Evolutionary conservation across 176 grass and related monocot genomes (phyloP).

Genomic region (Ananas comosus): DNA sequence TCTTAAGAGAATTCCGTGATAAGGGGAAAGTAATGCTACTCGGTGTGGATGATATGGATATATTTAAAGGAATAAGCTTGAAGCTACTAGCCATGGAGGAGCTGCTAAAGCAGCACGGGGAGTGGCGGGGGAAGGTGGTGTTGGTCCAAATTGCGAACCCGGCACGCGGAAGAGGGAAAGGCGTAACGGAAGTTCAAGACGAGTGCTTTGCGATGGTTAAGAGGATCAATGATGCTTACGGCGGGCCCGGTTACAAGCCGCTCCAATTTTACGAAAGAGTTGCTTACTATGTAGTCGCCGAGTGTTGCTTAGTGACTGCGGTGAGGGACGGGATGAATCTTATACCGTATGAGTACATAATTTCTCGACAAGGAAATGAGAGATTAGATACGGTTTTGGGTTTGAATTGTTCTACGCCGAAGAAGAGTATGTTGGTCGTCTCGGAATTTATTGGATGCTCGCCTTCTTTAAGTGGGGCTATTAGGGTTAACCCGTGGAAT

Average conservation of each 20-base stretch:
- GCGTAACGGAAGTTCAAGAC: constrained; percentile 65
- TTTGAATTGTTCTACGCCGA: constrained; percentile 29
- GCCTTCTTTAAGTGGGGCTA: constrained; percentile 66
- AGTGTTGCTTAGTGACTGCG: constrained; percentile 83
- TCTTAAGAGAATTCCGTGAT: constrained; percentile 47
- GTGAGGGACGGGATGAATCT: constrained; percentile 95
- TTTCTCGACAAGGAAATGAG: constrained; percentile 61
- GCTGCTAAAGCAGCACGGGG: constrained; percentile 57
- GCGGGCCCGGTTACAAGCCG: constrained; percentile 49
- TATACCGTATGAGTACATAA: constrained; percentile 87
- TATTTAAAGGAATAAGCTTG: constrained; percentile 92
- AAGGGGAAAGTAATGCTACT: constrained; percentile 67
- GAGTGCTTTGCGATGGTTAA: constrained; percentile 50
- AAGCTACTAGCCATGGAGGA: constrained; percentile 91
- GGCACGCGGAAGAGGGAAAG: constrained; percentile 62
- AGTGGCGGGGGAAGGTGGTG: constrained; percentile 75
- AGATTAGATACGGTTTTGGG: constrained; percentile 42
- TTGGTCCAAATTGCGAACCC: constrained; percentile 89
- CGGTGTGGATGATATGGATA: constrained; percentile 97
- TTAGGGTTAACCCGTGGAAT: constrained; percentile 95
- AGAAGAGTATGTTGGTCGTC: constrained; percentile 86
- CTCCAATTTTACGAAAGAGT: constrained; percentile 77
- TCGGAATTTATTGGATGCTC: constrained; percentile 95
- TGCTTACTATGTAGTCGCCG: constrained; percentile 68
- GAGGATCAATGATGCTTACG: constrained; percentile 64